A percentile compares a stretch with the other conserved stretches of the same genome.
Evolutionary conservation across 768 basidiomycete species (phyloP).

Genomic region (Mycena vulgaris): DNA sequence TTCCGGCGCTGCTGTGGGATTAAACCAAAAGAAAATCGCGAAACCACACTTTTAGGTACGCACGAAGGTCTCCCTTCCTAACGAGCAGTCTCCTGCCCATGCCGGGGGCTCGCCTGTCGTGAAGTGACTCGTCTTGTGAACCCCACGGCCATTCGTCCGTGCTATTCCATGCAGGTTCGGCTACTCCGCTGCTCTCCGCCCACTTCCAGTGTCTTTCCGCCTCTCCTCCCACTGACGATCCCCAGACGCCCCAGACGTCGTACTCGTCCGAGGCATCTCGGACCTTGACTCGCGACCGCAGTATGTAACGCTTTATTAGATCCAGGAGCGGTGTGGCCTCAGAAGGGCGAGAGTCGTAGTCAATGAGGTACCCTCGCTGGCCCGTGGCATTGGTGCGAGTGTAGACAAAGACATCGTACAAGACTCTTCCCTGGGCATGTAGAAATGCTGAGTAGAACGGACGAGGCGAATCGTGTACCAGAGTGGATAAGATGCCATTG

Average conservation of each 20-base stretch:
- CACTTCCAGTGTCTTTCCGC: conserved; percentile 58
- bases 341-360: conserved; percentile 76
- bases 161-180: conserved; percentile 82
- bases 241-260: conserved; percentile 90
- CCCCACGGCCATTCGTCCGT: conserved; percentile 73
- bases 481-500: conserved; percentile 79
- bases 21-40: conserved; percentile 8
- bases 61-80: conserved; percentile 81
- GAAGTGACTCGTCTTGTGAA: conserved; percentile 62
- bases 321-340: conserved; percentile 73
- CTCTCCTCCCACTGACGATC: conserved; percentile 55
- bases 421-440: conserved; percentile 91
- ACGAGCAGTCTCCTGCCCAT: conserved; percentile 86
- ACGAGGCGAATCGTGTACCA: conserved; percentile 59
- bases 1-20: conserved; percentile 62
- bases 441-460: conserved; percentile 83
- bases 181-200: conserved; percentile 77
- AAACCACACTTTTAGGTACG: conserved; percentile 50
- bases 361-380: conserved; percentile 73
- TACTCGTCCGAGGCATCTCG: conserved; percentile 84
- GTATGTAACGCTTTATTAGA: conserved; percentile 86
- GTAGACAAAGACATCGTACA: conserved; percentile 92
- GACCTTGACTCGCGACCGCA: conserved; percentile 92
- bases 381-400: conserved; percentile 63
- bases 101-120: conserved; percentile 79